Conservation (phyloP, 805 yeast species). For the Sugiyamaella floridensis region DNA sequence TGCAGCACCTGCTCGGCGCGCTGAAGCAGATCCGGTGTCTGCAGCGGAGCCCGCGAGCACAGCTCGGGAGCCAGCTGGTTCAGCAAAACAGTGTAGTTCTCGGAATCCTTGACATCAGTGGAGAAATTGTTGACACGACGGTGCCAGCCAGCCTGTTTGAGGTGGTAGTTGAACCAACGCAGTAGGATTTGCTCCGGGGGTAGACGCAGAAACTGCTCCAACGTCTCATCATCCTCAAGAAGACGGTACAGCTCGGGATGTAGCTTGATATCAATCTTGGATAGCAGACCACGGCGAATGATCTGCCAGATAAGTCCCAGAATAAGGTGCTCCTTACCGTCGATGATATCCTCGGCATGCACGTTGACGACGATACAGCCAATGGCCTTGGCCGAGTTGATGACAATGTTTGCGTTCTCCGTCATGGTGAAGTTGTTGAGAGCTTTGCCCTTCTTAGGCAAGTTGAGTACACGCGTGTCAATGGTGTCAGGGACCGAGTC, state of each 20-base stretch:
- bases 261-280: conserved; percentile 89
- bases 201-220: conserved; percentile 90
- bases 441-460: conserved; percentile 71
- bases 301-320: conserved; percentile 97
- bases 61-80: conserved; percentile 79
- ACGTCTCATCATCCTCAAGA: conserved; percentile 91
- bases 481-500: conserved; percentile 98
- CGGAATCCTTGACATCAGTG: conserved; percentile 87
- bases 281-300: conserved; percentile 88
- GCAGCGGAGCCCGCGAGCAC: conserved; percentile 79
- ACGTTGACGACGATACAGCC: conserved; percentile 98
- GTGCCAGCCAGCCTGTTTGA: conserved; percentile 84
- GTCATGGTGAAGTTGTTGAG: conserved; percentile 92
- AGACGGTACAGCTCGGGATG: conserved; percentile 96
- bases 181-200: conserved; percentile 96
- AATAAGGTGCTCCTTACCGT: conserved; percentile 93
- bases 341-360: conserved; percentile 93
- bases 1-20: conserved; percentile 83
- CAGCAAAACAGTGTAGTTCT: conserved; percentile 82
- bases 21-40: conserved; percentile 61
- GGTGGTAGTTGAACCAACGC: conserved; percentile 96
- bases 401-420: conserved; percentile 95
- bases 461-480: conserved; percentile 92
- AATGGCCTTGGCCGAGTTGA: conserved; percentile 97
- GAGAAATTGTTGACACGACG: conserved; percentile 84